phyloP scores from a whole-genome alignment of 2,329 filamentous ascomycete genomes.

The Boeremia exigua region DNA sequence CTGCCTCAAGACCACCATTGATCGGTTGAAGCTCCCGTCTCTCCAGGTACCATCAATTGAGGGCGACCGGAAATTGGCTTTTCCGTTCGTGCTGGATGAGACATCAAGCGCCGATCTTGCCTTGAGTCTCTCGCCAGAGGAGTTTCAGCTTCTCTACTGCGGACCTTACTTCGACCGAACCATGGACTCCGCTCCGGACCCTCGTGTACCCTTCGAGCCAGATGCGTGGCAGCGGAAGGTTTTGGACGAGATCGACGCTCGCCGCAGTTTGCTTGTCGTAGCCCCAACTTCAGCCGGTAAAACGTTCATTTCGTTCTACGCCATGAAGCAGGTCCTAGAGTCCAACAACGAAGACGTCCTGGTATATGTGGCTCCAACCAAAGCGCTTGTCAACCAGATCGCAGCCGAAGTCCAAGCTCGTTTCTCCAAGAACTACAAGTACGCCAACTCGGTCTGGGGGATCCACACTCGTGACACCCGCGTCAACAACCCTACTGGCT shows the following conservation, averaged over 20 bases:
- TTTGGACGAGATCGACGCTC: conserved; percentile 73
- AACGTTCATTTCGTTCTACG: conserved; percentile 84
- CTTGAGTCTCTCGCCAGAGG: conserved; percentile 52
- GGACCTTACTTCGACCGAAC: conserved; percentile 78
- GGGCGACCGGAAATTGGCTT: conserved; percentile 52
- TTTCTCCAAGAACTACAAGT: conserved; percentile 70
- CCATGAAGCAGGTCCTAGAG: conserved; percentile 77
- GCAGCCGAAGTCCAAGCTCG: conserved; percentile 78
- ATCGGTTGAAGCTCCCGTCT: conserved; percentile 49
- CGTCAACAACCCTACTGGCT: conserved; percentile 74
- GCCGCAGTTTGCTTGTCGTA: conserved; percentile 75
- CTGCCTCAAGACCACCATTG: conserved; percentile 46
- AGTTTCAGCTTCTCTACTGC: conserved; percentile 72
- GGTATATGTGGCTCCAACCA: conserved; percentile 81
- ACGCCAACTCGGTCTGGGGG: conserved; percentile 73
- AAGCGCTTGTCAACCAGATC: conserved; percentile 83
- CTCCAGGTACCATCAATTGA: conserved; percentile 38
- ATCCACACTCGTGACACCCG: conserved; percentile 79
- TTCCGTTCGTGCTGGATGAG: conserved; percentile 45
- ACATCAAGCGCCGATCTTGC: conserved; percentile 34
- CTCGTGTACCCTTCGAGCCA: conserved; percentile 74
- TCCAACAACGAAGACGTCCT: conserved; percentile 72
- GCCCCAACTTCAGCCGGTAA: conserved; percentile 82
- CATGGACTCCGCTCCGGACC: conserved; percentile 71
- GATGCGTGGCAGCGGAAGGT: conserved; percentile 79